phyloP scores from a whole-genome alignment of 2,329 filamentous ascomycete genomes.

The Arthrobotrys entomopaga region DNA sequence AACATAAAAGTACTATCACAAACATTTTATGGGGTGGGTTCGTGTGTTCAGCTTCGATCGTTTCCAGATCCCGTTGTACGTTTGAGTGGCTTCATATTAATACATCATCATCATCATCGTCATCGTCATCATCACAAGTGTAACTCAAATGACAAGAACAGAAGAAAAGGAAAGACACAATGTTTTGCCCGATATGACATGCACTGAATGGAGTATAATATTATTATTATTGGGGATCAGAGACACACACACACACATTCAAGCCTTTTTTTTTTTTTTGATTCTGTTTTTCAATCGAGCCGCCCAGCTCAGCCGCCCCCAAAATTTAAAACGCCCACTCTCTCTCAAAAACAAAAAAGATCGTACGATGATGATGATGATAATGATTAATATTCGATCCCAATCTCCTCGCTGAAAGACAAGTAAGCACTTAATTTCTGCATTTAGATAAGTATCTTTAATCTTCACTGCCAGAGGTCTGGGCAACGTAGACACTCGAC shows the following conservation, averaged over 20 bases:
- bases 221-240: background rate
- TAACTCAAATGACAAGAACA: background rate
- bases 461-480: conserved; percentile 28
- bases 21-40: too few species aligned
- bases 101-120: too few species aligned
- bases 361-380: too few species aligned
- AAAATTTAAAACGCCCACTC: too few species aligned
- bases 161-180: background rate
- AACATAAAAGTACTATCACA: background rate
- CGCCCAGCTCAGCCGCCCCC: background rate
- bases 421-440: too few species aligned
- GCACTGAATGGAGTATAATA: background rate
- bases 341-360: too few species aligned
- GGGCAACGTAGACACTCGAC: conserved; percentile 32
- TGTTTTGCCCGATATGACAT: too few species aligned
- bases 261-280: background rate
- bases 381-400: too few species aligned
- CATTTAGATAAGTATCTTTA: too few species aligned
- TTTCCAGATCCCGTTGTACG: background rate
- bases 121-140: background rate
- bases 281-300: background rate
- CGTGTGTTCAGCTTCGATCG: background rate
- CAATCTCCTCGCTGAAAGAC: too few species aligned
- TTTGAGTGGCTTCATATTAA: conserved; percentile 23
- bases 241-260: background rate